Evolutionary conservation across 768 basidiomycete species (phyloP).

Genomic region (Panaeolus papilionaceus): DNA sequence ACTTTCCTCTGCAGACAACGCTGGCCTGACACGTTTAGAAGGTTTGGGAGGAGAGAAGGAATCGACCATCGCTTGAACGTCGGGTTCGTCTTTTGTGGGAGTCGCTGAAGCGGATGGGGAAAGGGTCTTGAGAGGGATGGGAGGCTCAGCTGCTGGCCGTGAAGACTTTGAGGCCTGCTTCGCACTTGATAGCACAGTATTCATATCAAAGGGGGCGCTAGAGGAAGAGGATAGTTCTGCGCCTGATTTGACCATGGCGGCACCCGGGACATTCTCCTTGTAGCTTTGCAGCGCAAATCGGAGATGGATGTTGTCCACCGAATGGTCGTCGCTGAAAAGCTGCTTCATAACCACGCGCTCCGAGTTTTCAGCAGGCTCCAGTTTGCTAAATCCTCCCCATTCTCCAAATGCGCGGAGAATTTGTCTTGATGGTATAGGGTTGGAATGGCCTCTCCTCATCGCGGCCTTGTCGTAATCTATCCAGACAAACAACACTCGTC

Average conservation of each 20-base stretch:
- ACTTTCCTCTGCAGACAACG: constrained; percentile 15
- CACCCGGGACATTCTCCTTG: constrained; percentile 6
- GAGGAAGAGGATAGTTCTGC: background rate
- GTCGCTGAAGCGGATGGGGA: background rate
- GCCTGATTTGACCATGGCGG: background rate
- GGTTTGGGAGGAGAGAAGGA: background rate
- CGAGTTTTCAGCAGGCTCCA: constrained; percentile 35
- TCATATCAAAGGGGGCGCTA: background rate
- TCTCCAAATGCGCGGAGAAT: constrained; percentile 33
- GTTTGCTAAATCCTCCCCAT: constrained; percentile 45
- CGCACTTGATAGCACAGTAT: background rate
- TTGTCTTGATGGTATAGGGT: constrained; percentile 22
- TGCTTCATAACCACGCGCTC: constrained; percentile 29
- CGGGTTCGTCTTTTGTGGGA: background rate
- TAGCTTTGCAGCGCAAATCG: constrained; percentile 27
- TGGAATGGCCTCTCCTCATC: background rate
- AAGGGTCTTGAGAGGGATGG: background rate
- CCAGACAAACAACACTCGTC: background rate
- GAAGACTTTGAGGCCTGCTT: background rate
- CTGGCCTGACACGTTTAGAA: background rate
- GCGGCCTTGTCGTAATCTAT: constrained; percentile 17
- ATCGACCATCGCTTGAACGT: background rate
- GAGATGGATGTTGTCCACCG: constrained; percentile 26
- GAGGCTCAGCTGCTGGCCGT: background rate
- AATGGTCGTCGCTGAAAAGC: constrained; percentile 25